phyloP scores from a whole-genome alignment of 495 filamentous ascomycete genomes.

The Coniosporium apollinis region DNA sequence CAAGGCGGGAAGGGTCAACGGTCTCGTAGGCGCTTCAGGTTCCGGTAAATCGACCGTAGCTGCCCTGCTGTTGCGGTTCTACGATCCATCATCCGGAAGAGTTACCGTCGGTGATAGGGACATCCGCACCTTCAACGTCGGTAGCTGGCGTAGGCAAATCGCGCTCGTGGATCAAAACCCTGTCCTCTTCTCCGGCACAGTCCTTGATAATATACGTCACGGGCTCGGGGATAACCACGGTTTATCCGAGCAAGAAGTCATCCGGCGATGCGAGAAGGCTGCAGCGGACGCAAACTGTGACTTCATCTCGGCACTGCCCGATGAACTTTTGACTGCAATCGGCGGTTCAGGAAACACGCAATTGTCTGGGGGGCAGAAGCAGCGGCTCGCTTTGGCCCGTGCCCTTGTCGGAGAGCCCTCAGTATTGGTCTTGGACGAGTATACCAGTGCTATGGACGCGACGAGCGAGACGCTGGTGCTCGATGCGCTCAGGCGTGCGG shows the following conservation, averaged over 20 bases:
- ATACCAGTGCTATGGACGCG: constrained; percentile 37
- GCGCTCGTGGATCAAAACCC: constrained; percentile 57
- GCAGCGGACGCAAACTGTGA: constrained; percentile 27
- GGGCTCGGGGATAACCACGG: constrained; percentile 31
- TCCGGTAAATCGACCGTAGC: constrained; percentile 63
- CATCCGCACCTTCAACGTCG: constrained; percentile 31
- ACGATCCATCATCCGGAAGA: constrained; percentile 44
- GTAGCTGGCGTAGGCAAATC: constrained; percentile 11
- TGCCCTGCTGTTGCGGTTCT: constrained; percentile 52
- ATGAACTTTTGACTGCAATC: constrained; percentile 37
- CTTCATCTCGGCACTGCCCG: constrained; percentile 33
- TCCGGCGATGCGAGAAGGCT: constrained; percentile 52
- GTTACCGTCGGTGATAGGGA: constrained; percentile 61
- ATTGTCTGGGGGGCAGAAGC: constrained; percentile 58
- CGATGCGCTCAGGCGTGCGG: constrained; percentile 33
- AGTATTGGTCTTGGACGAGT: constrained; percentile 39
- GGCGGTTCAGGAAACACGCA: constrained; percentile 47
- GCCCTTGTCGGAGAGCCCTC: constrained; percentile 31
- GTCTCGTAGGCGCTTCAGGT: constrained; percentile 59
- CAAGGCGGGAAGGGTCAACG: constrained; percentile 10
- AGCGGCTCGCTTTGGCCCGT: constrained; percentile 62
- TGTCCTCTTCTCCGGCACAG: constrained; percentile 51
- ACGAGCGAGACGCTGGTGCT: constrained; percentile 57
- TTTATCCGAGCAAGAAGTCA: constrained; percentile 39
- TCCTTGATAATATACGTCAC: constrained; percentile 61